phyloP scores from a whole-genome alignment of 139 green algal genomes.

The Desmodesmus armatus region DNA sequence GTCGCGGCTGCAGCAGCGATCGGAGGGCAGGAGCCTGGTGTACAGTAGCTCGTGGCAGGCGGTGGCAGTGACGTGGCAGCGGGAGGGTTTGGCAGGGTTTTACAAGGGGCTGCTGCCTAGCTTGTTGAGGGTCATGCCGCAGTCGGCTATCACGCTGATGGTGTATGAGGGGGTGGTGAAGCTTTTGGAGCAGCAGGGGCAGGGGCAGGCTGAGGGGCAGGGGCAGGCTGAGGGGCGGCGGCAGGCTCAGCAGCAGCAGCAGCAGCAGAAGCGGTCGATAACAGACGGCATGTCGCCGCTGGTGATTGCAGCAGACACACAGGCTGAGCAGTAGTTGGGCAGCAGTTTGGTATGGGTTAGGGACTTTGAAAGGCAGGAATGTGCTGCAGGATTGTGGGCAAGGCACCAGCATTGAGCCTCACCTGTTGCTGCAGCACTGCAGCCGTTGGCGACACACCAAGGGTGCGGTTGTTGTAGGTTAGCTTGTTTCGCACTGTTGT shows the following conservation, averaged over 20 bases:
- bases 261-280: neutral
- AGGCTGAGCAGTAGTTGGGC: slow-evolving; percentile 40
- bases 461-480: too few relatives aligned
- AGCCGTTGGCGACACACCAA: too few relatives aligned
- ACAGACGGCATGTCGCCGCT: slow-evolving; percentile 45
- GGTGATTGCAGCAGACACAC: slow-evolving; percentile 27
- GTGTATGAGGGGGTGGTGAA: slow-evolving; percentile 90
- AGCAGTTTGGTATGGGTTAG: too few relatives aligned
- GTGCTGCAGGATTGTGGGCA: too few relatives aligned
- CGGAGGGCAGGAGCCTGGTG: slow-evolving; percentile 63
- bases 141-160: slow-evolving; percentile 94
- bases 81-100: slow-evolving; percentile 88
- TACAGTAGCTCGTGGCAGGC: slow-evolving; percentile 51
- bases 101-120: slow-evolving; percentile 91
- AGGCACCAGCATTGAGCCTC: too few relatives aligned
- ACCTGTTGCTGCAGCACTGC: too few relatives aligned
- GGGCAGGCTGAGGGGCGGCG: neutral
- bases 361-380: too few relatives aligned
- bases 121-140: slow-evolving; percentile 84
- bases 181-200: slow-evolving; percentile 32
- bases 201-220: neutral
- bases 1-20: slow-evolving; percentile 90
- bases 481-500: too few relatives aligned
- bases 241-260: neutral
- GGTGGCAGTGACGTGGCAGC: slow-evolving; percentile 58